A percentile compares a stretch with the other conserved stretches of the same genome.
Conservation (phyloP, 176 grass and related monocot genomes). For the Cymbopogon citratus region DNA sequence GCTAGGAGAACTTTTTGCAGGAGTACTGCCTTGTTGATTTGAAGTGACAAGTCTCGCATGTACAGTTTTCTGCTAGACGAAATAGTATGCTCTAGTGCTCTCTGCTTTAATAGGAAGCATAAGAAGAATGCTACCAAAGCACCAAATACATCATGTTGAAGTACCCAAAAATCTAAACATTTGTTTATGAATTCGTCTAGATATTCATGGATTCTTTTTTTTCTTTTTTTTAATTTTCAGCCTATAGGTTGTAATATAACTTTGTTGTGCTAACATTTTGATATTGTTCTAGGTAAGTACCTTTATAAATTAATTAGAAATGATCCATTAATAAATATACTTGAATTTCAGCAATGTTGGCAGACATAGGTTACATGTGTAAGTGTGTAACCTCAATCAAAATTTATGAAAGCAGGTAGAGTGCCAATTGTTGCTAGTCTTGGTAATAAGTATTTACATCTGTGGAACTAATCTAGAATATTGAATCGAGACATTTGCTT, state of each 20-base stretch:
- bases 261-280: background rate
- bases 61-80: background rate
- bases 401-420: background rate
- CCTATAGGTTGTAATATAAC: background rate
- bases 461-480: background rate
- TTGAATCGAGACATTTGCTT: background rate
- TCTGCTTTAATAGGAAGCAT: too few relatives aligned
- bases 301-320: background rate
- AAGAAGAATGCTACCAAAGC: background rate
- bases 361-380: background rate
- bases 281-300: background rate
- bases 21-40: background rate
- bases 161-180: background rate
- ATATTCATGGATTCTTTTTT: background rate
- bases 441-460: background rate
- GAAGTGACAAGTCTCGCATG: background rate
- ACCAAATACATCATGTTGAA: background rate
- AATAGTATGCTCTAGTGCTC: background rate
- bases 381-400: background rate
- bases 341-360: background rate
- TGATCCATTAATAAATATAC: background rate
- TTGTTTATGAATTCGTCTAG: background rate
- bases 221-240: background rate
- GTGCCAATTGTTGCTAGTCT: background rate
- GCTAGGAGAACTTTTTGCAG: background rate